Evolutionary conservation across 441 rosid species (phyloP).

Genomic region (Hura crepitans): DNA sequence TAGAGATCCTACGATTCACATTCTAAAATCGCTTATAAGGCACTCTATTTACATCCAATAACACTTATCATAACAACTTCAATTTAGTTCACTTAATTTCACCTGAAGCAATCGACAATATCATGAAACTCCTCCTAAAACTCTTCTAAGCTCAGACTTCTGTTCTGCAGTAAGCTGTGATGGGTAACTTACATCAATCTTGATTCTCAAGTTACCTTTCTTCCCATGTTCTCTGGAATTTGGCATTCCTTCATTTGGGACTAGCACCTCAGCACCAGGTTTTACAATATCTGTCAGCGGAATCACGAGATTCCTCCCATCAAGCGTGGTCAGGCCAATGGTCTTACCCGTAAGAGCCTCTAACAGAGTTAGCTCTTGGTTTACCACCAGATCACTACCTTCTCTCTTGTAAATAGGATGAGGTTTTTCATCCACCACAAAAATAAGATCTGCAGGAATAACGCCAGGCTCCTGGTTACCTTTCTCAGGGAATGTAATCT

Average conservation of each 20-base stretch:
- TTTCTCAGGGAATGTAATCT: slow-evolving; percentile 80
- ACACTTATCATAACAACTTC: not conserved
- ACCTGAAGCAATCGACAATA: slow-evolving; percentile 22
- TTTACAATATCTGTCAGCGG: slow-evolving; percentile 61
- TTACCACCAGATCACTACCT: slow-evolving; percentile 66
- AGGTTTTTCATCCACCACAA: slow-evolving; percentile 78
- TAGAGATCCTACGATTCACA: slow-evolving; percentile 26
- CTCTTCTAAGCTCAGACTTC: slow-evolving; percentile 71
- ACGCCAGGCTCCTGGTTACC: slow-evolving; percentile 79
- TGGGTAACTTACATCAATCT: slow-evolving; percentile 71
- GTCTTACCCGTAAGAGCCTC: slow-evolving; percentile 84
- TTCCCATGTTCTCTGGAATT: slow-evolving; percentile 70
- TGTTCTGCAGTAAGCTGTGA: slow-evolving; percentile 64
- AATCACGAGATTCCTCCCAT: slow-evolving; percentile 63
- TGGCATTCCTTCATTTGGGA: slow-evolving; percentile 91
- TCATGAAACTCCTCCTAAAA: slow-evolving; percentile 61
- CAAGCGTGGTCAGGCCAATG: slow-evolving; percentile 55
- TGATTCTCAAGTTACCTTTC: slow-evolving; percentile 76
- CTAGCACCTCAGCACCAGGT: slow-evolving; percentile 69
- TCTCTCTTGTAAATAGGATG: slow-evolving; percentile 74
- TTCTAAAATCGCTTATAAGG: slow-evolving; percentile 18
- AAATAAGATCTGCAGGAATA: slow-evolving; percentile 72
- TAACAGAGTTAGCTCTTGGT: slow-evolving; percentile 66
- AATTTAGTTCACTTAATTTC: slow-evolving; percentile 13
- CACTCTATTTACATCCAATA: slow-evolving; percentile 33